Conservation (phyloP, 192 early-diverging fungal species). For the Funneliformis geosporum region DNA sequence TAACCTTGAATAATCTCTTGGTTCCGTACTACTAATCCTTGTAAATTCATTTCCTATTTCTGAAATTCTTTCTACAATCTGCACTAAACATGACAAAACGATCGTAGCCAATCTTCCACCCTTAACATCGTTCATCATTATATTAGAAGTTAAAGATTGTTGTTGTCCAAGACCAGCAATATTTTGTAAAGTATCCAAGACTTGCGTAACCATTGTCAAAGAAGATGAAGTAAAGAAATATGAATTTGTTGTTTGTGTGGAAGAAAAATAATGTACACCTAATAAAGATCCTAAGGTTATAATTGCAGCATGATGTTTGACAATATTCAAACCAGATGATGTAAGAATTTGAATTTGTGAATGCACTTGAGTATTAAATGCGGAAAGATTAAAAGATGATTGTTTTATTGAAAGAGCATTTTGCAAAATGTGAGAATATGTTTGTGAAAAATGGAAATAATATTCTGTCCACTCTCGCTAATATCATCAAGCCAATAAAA, state of each 20-base stretch:
- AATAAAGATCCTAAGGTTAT: conserved; percentile 37
- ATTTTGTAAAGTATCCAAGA: conserved; percentile 29
- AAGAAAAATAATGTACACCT: conserved; percentile 33
- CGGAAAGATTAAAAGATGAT: not conserved
- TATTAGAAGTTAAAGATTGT: not conserved
- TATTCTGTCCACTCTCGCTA: conserved; percentile 28
- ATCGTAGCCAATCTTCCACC: conserved; percentile 51
- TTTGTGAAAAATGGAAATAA: conserved; percentile 36
- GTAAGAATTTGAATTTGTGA: conserved; percentile 27
- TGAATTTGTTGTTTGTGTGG: conserved; percentile 9
- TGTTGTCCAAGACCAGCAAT: conserved; percentile 31
- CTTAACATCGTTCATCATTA: conserved; percentile 47
- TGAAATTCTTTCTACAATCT: conserved; percentile 27
- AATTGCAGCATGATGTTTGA: conserved; percentile 31
- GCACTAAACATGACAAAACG: conserved; percentile 44
- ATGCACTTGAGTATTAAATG: conserved; percentile 26
- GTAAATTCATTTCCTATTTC: conserved; percentile 22
- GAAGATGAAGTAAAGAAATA: conserved; percentile 14
- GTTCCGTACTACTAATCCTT: conserved; percentile 45
- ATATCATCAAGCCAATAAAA: not conserved
- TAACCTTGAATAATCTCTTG: conserved; percentile 51
- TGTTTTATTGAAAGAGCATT: conserved; percentile 1
- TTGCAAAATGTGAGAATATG: conserved; percentile 32
- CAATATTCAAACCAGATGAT: conserved; percentile 13
- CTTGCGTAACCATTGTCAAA: not conserved